Evolutionary conservation across 345 rosid genomes (phyloP).

Genomic region (Hirschfeldia incana): DNA sequence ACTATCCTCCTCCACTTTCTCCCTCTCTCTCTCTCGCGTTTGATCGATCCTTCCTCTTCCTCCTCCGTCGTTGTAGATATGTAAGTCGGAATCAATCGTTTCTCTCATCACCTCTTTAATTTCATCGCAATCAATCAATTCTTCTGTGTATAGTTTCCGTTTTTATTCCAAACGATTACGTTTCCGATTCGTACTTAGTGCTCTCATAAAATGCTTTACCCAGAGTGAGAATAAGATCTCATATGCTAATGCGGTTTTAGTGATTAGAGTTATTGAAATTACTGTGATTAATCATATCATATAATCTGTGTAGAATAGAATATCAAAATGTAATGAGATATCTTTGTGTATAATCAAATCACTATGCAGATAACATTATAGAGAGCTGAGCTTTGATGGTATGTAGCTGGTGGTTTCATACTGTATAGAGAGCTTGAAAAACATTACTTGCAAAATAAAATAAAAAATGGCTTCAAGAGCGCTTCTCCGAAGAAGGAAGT

Average conservation of each 20-base stretch:
- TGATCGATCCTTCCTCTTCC: conserved; percentile 20
- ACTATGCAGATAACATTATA: conserved; percentile 20
- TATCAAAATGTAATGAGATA: not conserved
- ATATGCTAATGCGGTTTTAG: not conserved
- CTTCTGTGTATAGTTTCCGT: not conserved
- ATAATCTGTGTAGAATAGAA: not conserved
- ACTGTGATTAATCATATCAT: not conserved
- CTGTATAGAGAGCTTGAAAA: conserved; percentile 26
- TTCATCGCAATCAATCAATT: conserved; percentile 19
- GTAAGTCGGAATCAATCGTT: conserved; percentile 20
- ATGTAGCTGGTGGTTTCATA: conserved; percentile 20
- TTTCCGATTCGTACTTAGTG: not conserved
- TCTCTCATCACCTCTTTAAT: not conserved
- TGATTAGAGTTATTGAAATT: not conserved
- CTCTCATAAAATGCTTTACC: not conserved
- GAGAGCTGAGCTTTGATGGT: conserved; percentile 9
- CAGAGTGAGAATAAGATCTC: not conserved
- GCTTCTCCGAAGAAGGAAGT: conserved; percentile 56
- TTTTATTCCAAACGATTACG: not conserved
- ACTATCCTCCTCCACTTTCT: not conserved
- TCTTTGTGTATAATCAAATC: not conserved
- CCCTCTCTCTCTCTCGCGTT: not conserved
- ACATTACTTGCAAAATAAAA: not conserved
- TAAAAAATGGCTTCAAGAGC: conserved; percentile 66
- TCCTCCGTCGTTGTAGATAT: not conserved